phyloP scores from a whole-genome alignment of 805 yeast species.

The Wickerhamomyces hampshirensis region DNA sequence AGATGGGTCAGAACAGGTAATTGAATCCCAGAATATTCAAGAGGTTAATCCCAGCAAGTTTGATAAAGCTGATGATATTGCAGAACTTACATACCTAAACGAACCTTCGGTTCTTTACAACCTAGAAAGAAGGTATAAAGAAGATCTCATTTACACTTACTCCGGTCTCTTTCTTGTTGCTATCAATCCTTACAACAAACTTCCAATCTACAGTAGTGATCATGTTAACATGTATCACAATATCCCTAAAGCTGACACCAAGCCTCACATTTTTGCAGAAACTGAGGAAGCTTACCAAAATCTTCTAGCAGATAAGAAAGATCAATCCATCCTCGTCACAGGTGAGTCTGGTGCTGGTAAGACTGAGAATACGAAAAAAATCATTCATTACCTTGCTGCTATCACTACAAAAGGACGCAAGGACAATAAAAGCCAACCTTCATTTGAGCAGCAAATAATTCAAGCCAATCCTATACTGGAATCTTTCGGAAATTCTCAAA shows the following conservation, averaged over 20 bases:
- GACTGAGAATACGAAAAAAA: slow-evolving; percentile 94
- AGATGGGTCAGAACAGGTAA: slow-evolving; percentile 34
- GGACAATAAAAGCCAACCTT: slow-evolving; percentile 14
- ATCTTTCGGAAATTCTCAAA: slow-evolving; percentile 95
- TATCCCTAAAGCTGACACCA: slow-evolving; percentile 38
- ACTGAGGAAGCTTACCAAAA: slow-evolving; percentile 84
- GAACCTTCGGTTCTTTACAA: slow-evolving; percentile 95
- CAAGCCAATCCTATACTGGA: slow-evolving; percentile 95
- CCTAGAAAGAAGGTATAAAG: slow-evolving; percentile 66
- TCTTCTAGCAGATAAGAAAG: slow-evolving; percentile 58
- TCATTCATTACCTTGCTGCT: slow-evolving; percentile 85
- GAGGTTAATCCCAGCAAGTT: slow-evolving; percentile 86
- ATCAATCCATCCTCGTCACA: slow-evolving; percentile 89
- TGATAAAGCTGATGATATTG: slow-evolving; percentile 91
- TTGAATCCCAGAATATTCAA: slow-evolving; percentile 43
- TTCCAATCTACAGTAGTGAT: slow-evolving; percentile 65
- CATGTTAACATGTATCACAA: slow-evolving; percentile 53
- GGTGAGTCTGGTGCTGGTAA: slow-evolving; percentile 99
- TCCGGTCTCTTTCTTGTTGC: slow-evolving; percentile 96
- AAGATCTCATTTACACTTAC: slow-evolving; percentile 83
- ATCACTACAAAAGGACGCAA: slow-evolving; percentile 42
- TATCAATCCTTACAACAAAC: slow-evolving; percentile 78
- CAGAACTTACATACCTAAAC: slow-evolving; percentile 87
- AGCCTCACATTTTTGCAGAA: slow-evolving; percentile 89
- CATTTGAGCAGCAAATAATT: slow-evolving; percentile 78